Conservation (phyloP, 2,329 filamentous ascomycete genomes). For the Torrubiella hemipterigena region DNA sequence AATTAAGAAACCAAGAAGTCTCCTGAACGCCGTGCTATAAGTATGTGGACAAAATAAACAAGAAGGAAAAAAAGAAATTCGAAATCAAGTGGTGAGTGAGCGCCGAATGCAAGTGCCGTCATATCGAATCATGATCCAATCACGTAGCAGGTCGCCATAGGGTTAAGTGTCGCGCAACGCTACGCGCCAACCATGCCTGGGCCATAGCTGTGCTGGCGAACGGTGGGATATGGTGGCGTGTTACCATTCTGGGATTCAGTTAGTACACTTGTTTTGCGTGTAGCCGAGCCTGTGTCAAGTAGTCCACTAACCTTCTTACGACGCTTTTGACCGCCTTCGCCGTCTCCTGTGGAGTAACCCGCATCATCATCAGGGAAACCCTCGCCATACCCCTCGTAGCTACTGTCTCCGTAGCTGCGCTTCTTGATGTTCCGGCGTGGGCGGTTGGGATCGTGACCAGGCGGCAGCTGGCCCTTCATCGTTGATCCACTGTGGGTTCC, state of each 20-base stretch:
- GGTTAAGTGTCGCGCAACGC: no score
- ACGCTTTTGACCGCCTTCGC: conserved; percentile 53
- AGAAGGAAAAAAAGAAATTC: no score
- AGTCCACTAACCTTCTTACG: conserved; percentile 56
- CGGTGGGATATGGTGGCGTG: conserved; percentile 27
- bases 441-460: conserved; percentile 35
- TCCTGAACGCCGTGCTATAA: no score
- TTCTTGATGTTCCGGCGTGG: conserved; percentile 60
- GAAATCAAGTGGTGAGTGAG: no score
- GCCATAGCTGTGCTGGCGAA: conserved; percentile 42
- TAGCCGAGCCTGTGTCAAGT: no score
- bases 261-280: no score
- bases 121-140: no score
- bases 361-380: conserved; percentile 57
- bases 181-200: conserved; percentile 47
- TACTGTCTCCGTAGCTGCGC: conserved; percentile 62
- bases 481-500: conserved; percentile 18
- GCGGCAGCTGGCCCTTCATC: conserved; percentile 24
- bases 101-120: no score
- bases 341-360: conserved; percentile 60
- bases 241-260: no score
- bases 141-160: no score
- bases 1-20: no score
- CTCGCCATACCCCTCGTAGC: conserved; percentile 64
- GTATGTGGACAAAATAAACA: no score